Conservation (phyloP, 2,329 filamentous ascomycete species). For the Colletotrichum sojae region DNA sequence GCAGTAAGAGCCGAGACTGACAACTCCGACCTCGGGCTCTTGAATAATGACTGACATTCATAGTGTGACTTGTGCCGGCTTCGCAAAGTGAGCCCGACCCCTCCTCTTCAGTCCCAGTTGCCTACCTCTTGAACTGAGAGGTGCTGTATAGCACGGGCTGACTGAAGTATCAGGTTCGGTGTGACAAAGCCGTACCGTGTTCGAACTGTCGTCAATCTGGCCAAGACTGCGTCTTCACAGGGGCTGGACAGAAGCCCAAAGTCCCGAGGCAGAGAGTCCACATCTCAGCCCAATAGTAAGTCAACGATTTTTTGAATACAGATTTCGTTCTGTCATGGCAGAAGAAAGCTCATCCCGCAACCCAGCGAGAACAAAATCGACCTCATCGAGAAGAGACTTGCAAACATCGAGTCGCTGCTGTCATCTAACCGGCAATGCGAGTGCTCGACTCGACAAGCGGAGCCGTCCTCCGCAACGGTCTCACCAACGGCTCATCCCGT, state of each 20-base stretch:
- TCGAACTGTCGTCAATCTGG: conserved; percentile 11
- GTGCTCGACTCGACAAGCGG: not conserved
- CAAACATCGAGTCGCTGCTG: conserved; percentile 13
- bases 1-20: not conserved
- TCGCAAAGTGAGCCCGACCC: conserved; percentile 9
- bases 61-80: conserved; percentile 21
- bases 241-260: conserved; percentile 28
- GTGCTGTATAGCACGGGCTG: not conserved
- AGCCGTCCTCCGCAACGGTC: not conserved
- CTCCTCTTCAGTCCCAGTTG: too few relatives aligned
- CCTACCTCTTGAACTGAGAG: too few relatives aligned
- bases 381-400: conserved; percentile 11
- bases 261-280: conserved; percentile 18
- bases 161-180: conserved; percentile 9
- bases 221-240: conserved; percentile 16
- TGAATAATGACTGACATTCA: not conserved
- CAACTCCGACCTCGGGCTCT: too few relatives aligned
- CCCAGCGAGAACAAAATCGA: conserved; percentile 21
- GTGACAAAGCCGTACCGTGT: conserved; percentile 18
- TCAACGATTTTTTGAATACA: not conserved
- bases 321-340: too few relatives aligned
- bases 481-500: not conserved
- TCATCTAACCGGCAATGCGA: not conserved
- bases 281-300: conserved; percentile 16
- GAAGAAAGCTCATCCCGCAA: not conserved